phyloP scores from a whole-genome alignment of 371 early-diverging fungal genomes.

The Dichotomocladium elegans region DNA sequence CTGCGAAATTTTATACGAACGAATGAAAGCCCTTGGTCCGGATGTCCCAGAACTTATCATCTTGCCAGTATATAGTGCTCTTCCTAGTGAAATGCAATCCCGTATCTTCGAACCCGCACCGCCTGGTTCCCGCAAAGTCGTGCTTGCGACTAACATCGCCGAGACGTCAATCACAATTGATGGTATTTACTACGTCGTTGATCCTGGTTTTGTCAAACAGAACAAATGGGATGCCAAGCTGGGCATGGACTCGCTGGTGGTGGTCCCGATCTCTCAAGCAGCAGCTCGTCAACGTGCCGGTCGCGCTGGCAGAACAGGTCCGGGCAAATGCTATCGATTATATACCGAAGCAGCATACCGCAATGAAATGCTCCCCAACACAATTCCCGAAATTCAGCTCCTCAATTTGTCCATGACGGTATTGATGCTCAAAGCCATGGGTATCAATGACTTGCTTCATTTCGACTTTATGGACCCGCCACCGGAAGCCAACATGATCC shows the following conservation, averaged over 20 bases:
- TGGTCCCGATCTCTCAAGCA: constrained; percentile 93
- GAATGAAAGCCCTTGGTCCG: constrained; percentile 95
- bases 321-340: constrained; percentile 95
- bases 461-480: constrained; percentile 99
- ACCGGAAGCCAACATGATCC: constrained; percentile 86
- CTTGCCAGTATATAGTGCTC: constrained; percentile 91
- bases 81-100: constrained; percentile 93
- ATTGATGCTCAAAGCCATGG: constrained; percentile 93
- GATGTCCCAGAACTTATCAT: constrained; percentile 91
- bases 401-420: constrained; percentile 92
- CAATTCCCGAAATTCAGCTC: constrained; percentile 98
- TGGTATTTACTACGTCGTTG: constrained; percentile 97
- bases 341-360: constrained; percentile 95
- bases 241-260: constrained; percentile 93
- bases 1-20: constrained; percentile 86
- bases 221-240: constrained; percentile 93
- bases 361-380: constrained; percentile 94
- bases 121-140: constrained; percentile 88
- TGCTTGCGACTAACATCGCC: constrained; percentile 98
- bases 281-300: constrained; percentile 97
- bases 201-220: constrained; percentile 97
- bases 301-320: constrained; percentile 97
- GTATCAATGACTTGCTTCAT: constrained; percentile 90
- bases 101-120: constrained; percentile 95
- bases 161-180: constrained; percentile 99